phyloP scores from a whole-genome alignment of 495 filamentous ascomycete species.

The Xylaria grammica region DNA sequence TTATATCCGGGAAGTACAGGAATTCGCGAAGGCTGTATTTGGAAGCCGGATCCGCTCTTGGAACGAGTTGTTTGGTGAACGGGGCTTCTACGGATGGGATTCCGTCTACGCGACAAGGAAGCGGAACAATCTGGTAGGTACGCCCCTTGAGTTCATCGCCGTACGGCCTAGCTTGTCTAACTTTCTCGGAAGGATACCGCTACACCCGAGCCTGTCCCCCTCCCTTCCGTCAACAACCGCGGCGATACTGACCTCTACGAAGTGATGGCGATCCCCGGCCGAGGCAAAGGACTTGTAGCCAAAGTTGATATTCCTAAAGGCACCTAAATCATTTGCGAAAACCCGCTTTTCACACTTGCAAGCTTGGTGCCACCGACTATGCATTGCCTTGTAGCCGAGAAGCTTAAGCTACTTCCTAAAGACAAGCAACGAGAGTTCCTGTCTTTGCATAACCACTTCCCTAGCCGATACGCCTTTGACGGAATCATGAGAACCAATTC shows the following conservation, averaged over 20 bases:
- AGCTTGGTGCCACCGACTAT: conserved; percentile 30
- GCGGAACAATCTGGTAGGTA: neutral
- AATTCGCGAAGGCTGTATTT: neutral
- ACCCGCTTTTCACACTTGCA: conserved; percentile 42
- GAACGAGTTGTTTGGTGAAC: neutral
- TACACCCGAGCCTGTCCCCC: neutral
- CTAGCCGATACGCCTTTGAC: conserved; percentile 37
- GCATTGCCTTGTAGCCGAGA: conserved; percentile 35
- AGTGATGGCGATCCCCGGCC: conserved; percentile 42
- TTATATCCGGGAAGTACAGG: neutral
- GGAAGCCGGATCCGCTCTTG: neutral
- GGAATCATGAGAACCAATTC: conserved; percentile 48
- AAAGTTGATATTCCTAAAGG: conserved; percentile 42
- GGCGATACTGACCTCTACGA: conserved; percentile 30
- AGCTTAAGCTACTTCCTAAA: conserved; percentile 40
- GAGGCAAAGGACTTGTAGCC: conserved; percentile 47
- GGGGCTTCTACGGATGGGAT: neutral
- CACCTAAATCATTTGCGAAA: conserved; percentile 48
- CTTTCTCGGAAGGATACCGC: neutral
- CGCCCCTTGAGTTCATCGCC: neutral
- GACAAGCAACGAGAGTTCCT: conserved; percentile 47
- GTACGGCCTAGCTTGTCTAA: neutral
- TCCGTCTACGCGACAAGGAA: neutral
- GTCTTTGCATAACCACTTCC: conserved; percentile 49
- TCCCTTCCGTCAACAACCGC: neutral